Percentiles rank a stretch among this genome's conserved stretches.
Evolutionary conservation across 257 asterid genomes (phyloP).

Genomic region (Lithospermum erythrorhizon): DNA sequence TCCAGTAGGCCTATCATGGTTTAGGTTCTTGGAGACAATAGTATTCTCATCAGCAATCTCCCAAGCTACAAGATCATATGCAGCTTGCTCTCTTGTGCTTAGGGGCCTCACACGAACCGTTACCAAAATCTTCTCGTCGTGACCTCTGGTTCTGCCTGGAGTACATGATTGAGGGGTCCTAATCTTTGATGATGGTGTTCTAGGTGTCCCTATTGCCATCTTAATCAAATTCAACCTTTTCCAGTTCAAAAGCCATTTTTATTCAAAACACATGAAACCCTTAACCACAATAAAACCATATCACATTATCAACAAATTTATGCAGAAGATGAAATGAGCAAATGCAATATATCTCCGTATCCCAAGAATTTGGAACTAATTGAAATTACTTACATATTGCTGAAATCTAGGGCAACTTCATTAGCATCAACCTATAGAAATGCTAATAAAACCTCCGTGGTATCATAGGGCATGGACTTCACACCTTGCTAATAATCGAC

Average conservation of each 20-base stretch:
- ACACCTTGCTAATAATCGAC: too few species aligned
- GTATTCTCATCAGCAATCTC: constrained; percentile 55
- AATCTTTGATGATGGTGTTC: constrained; percentile 59
- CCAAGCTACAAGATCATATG: constrained; percentile 86
- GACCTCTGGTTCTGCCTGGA: constrained; percentile 49
- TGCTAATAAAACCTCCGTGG: too few species aligned
- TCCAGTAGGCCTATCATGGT: constrained; percentile 65
- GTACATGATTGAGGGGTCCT: constrained; percentile 53
- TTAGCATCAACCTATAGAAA: too few species aligned
- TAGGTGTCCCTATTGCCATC: constrained; percentile 51
- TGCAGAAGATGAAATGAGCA: not conserved
- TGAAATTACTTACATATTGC: too few species aligned
- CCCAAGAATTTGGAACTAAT: too few species aligned
- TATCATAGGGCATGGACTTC: too few species aligned
- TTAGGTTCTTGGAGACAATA: constrained; percentile 66
- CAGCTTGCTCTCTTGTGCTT: constrained; percentile 69
- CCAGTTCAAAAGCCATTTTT: constrained; percentile 7
- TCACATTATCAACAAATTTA: not conserved
- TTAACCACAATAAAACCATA: not conserved
- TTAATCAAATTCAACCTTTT: constrained; percentile 19
- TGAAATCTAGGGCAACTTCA: too few species aligned
- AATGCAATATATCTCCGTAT: too few species aligned
- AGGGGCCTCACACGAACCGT: constrained; percentile 87
- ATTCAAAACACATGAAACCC: not conserved
- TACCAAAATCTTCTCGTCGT: constrained; percentile 80